These are phyloP conservation scores for Westerdykella aurantiaca DNA, from an alignment of 2,329 filamentous ascomycete genomes.

Conservation along the genomic window DNA sequence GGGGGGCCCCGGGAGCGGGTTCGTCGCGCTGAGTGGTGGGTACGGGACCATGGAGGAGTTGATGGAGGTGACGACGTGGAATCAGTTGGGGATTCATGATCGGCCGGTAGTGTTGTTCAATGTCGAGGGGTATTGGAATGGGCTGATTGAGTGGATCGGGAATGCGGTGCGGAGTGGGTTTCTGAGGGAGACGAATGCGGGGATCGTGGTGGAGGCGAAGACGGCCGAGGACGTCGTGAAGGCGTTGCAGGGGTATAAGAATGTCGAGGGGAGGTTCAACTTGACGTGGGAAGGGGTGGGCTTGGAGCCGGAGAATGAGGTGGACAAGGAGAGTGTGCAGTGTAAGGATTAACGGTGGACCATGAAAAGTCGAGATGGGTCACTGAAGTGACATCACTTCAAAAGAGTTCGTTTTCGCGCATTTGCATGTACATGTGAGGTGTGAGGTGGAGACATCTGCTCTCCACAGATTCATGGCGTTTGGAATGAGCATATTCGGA, in stretches of 20 bases:
- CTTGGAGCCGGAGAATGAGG: not conserved
- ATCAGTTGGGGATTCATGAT: conserved; percentile 91
- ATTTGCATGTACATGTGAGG: too few species aligned
- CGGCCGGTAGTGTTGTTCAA: conserved; percentile 70
- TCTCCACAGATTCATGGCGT: too few species aligned
- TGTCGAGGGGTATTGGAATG: conserved; percentile 87
- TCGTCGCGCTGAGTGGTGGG: conserved; percentile 81
- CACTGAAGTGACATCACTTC: too few species aligned
- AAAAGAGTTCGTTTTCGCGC: too few species aligned
- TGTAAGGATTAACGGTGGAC: too few species aligned
- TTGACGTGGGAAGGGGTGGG: conserved; percentile 61
- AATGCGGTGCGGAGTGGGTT: conserved; percentile 73
- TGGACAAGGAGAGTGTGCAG: not conserved
- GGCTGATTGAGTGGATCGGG: conserved; percentile 73
- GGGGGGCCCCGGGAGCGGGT: conserved; percentile 77
- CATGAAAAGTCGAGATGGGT: too few species aligned
- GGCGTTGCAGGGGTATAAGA: conserved; percentile 66
- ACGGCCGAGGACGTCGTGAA: conserved; percentile 66
- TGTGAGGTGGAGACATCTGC: too few species aligned
- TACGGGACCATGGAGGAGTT: conserved; percentile 96
- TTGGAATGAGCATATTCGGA: too few species aligned
- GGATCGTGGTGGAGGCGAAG: conserved; percentile 73
- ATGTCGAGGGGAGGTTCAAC: conserved; percentile 68
- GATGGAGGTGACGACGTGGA: conserved; percentile 88
- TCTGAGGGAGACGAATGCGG: conserved; percentile 61